These are phyloP conservation scores for Coleophoma crateriformis DNA, from an alignment of 2,329 filamentous ascomycete species.

Conservation along the genomic window DNA sequence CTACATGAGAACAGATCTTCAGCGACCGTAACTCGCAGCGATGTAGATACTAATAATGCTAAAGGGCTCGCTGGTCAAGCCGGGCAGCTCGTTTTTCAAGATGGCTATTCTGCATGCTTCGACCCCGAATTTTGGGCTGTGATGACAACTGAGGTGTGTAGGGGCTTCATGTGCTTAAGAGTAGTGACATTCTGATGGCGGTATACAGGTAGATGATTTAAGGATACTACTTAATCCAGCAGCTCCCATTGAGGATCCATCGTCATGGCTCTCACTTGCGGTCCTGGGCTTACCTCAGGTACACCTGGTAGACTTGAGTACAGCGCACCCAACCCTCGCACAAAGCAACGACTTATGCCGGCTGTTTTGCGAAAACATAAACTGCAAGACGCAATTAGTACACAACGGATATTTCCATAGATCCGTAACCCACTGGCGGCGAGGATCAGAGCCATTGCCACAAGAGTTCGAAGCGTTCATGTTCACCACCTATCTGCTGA, in stretches of 20 bases:
- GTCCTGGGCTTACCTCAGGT: background rate
- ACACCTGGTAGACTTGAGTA: background rate
- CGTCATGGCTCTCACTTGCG: conserved; percentile 8
- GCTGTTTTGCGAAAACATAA: conserved; percentile 64
- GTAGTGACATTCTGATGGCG: background rate
- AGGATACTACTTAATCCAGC: conserved; percentile 7
- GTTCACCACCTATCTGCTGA: conserved; percentile 58
- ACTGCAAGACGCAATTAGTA: conserved; percentile 61
- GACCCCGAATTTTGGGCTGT: conserved; percentile 14
- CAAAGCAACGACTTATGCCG: conserved; percentile 54
- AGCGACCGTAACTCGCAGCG: background rate
- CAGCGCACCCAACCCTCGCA: conserved; percentile 9
- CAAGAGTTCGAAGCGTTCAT: conserved; percentile 58
- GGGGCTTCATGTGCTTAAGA: background rate
- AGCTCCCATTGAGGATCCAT: background rate
- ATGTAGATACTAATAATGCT: background rate
- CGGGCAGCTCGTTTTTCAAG: conserved; percentile 15
- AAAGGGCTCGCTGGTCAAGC: conserved; percentile 2
- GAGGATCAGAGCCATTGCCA: conserved; percentile 28
- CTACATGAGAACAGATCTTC: background rate
- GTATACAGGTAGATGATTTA: conserved; percentile 13
- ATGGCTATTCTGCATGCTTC: conserved; percentile 13
- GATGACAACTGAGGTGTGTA: conserved; percentile 11
- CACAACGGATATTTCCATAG: conserved; percentile 59
- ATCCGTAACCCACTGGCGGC: conserved; percentile 55